These are phyloP conservation scores for Bruguiera hainesii DNA, from an alignment of 441 rosid species.

Conservation along the genomic window DNA sequence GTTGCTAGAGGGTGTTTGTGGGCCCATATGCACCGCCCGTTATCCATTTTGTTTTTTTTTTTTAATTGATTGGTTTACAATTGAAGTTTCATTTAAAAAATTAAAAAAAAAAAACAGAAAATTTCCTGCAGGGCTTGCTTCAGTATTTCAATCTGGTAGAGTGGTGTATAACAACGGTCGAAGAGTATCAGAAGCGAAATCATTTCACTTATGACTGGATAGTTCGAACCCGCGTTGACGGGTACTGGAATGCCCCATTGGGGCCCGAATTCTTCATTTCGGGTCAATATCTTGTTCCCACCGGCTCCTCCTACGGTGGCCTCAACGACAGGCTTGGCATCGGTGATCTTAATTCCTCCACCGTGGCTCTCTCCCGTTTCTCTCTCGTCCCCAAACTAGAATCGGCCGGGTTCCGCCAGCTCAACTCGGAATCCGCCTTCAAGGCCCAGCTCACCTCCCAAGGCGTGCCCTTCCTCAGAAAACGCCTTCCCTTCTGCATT, in stretches of 20 bases:
- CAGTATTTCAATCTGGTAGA: slow-evolving; percentile 85
- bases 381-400: slow-evolving; percentile 71
- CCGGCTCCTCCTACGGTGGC: slow-evolving; percentile 87
- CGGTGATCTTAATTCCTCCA: slow-evolving; percentile 63
- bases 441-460: slow-evolving; percentile 65
- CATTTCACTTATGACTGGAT: slow-evolving; percentile 84
- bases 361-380: slow-evolving; percentile 75
- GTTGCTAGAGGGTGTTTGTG: too few relatives aligned
- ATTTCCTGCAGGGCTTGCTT: slow-evolving; percentile 59
- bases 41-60: background rate
- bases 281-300: slow-evolving; percentile 67
- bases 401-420: slow-evolving; percentile 42
- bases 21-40: too few relatives aligned
- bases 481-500: slow-evolving; percentile 74
- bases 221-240: slow-evolving; percentile 85
- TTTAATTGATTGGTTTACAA: background rate
- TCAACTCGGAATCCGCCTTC: slow-evolving; percentile 92
- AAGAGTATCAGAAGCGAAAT: slow-evolving; percentile 43
- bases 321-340: slow-evolving; percentile 91
- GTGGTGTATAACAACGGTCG: slow-evolving; percentile 73
- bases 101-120: background rate
- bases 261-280: slow-evolving; percentile 54
- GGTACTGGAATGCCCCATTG: slow-evolving; percentile 77
- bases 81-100: background rate
- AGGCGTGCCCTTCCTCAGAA: slow-evolving; percentile 38